Conservation (phyloP, 1,284 basidiomycete species). For the Takashimella tepidaria region DNA sequence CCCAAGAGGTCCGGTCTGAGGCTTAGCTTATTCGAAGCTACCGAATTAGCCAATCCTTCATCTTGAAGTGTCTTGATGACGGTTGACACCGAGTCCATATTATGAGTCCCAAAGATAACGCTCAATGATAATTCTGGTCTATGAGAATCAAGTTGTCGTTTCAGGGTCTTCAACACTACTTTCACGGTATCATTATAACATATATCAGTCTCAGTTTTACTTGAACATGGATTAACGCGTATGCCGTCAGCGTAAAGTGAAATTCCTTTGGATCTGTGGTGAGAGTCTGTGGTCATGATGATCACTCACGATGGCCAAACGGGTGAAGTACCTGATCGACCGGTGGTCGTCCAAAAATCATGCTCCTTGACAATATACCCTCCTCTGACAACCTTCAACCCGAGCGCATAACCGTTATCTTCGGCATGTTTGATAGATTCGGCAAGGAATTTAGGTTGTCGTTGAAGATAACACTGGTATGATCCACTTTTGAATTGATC, state of each 20-base stretch:
- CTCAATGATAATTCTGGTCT: not conserved
- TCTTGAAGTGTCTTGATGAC: not conserved
- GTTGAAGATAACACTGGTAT: slow-evolving; percentile 72
- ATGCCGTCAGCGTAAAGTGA: not conserved
- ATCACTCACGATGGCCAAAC: slow-evolving; percentile 34
- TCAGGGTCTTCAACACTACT: slow-evolving; percentile 5
- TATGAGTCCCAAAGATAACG: slow-evolving; percentile 13
- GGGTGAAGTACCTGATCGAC: slow-evolving; percentile 26
- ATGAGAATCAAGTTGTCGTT: not conserved
- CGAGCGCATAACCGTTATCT: slow-evolving; percentile 64
- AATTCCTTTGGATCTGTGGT: no score
- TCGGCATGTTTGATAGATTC: slow-evolving; percentile 64
- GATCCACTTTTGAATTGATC: slow-evolving; percentile 54
- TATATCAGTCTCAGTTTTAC: slow-evolving; percentile 7
- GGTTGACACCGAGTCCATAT: slow-evolving; percentile 2
- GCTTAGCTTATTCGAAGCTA: not conserved
- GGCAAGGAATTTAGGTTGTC: slow-evolving; percentile 55
- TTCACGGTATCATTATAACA: slow-evolving; percentile 6
- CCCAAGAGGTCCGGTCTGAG: slow-evolving; percentile 40
- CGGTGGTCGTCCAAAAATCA: slow-evolving; percentile 11
- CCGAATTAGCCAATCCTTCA: not conserved
- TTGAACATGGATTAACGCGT: slow-evolving; percentile 1
- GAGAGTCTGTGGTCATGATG: no score
- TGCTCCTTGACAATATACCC: slow-evolving; percentile 77
- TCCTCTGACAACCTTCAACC: slow-evolving; percentile 85